Conservation (phyloP, 2,329 filamentous ascomycete genomes). For the Colletotrichum ledebouriae region DNA sequence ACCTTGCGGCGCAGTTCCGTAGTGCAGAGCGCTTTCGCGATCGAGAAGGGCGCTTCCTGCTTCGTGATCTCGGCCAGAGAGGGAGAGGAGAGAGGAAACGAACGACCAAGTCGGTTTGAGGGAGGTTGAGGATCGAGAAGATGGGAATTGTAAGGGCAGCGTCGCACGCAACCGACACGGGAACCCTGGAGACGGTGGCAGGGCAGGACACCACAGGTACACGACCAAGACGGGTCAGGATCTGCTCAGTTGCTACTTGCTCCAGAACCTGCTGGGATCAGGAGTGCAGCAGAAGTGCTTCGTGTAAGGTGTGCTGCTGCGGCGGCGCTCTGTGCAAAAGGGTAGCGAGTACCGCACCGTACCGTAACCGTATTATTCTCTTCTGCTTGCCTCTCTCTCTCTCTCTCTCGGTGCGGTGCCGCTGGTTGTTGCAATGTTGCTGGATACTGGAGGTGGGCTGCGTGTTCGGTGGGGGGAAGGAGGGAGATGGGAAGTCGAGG, state of each 20-base stretch:
- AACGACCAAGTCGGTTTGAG: conserved; percentile 36
- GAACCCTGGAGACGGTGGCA: conserved; percentile 25
- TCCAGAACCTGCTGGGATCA: conserved; percentile 26
- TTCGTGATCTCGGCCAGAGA: conserved; percentile 27
- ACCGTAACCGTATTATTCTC: neutral
- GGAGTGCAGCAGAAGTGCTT: conserved; percentile 33
- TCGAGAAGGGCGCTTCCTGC: conserved; percentile 30
- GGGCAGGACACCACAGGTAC: conserved; percentile 23
- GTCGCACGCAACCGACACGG: conserved; percentile 36
- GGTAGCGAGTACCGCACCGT: neutral
- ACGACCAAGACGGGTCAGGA: conserved; percentile 19
- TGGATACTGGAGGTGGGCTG: conserved; percentile 10
- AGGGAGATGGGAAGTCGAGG: neutral
- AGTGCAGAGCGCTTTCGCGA: conserved; percentile 22
- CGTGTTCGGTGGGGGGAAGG: neutral
- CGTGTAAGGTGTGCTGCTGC: conserved; percentile 26
- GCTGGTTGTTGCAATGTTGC: neutral
- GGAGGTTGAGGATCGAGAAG: conserved; percentile 41
- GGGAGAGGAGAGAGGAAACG: conserved; percentile 22
- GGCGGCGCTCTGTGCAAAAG: no score
- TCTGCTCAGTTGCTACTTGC: conserved; percentile 32
- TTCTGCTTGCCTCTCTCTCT: no score
- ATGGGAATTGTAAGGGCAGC: conserved; percentile 32
- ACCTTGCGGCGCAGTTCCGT: neutral
- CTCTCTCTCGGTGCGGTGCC: neutral